These are phyloP conservation scores for Nemania bipapillata DNA, from an alignment of 2,329 filamentous ascomycete genomes.

Conservation along the genomic window DNA sequence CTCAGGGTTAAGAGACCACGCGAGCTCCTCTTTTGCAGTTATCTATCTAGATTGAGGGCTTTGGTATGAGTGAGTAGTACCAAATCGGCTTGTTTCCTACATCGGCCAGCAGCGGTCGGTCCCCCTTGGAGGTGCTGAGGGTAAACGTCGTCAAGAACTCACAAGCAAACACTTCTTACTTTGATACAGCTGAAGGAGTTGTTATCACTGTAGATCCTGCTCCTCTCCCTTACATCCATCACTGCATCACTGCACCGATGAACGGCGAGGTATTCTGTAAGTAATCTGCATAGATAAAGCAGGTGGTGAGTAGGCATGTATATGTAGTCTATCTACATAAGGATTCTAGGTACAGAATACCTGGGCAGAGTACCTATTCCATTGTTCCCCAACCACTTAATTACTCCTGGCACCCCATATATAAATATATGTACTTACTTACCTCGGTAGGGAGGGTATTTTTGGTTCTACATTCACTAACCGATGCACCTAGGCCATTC, in stretches of 20 bases:
- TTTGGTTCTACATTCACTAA: not conserved
- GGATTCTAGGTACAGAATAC: too few relatives aligned
- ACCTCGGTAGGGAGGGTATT: not conserved
- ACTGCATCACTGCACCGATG: not conserved
- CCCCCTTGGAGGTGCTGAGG: not conserved
- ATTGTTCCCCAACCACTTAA: not conserved
- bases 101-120: too few relatives aligned
- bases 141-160: not conserved
- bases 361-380: not conserved
- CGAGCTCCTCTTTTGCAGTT: not conserved
- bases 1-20: constrained; percentile 9
- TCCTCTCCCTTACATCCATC: not conserved
- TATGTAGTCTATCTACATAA: too few relatives aligned
- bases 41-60: not conserved
- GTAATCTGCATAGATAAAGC: constrained; percentile 1
- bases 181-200: not conserved
- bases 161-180: too few relatives aligned
- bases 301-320: not conserved
- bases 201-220: not conserved
- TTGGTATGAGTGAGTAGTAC: not conserved
- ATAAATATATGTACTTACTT: not conserved
- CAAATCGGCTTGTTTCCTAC: not conserved
- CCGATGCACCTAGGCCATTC: not conserved
- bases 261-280: not conserved
- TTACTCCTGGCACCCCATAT: not conserved